These are phyloP conservation scores for Spathaspora boniae DNA, from an alignment of 805 yeast genomes.

Conservation along the genomic window DNA sequence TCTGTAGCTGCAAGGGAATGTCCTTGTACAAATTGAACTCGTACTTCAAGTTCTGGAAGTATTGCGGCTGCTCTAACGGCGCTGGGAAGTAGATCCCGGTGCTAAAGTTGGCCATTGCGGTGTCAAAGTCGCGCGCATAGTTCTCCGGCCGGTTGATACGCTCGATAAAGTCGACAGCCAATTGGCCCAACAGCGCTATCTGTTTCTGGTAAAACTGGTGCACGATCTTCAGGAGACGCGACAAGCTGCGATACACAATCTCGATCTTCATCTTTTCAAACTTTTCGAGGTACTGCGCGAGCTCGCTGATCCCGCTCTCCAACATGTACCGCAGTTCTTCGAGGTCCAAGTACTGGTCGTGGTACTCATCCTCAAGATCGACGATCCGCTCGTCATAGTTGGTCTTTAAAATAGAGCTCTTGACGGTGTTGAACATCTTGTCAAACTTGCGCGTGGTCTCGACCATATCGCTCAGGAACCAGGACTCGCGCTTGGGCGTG, in stretches of 20 bases:
- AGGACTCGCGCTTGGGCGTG: constrained; percentile 8
- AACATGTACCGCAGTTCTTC: constrained; percentile 28
- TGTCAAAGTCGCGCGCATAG: constrained; percentile 22
- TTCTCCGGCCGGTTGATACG: constrained; percentile 18
- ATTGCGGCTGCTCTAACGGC: no score
- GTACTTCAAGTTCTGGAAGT: constrained; percentile 35
- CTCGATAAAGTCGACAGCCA: constrained; percentile 20
- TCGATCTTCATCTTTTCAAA: constrained; percentile 36
- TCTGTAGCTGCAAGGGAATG: constrained; percentile 33
- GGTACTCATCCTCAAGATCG: constrained; percentile 29
- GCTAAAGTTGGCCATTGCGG: constrained; percentile 21
- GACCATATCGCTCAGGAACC: constrained; percentile 21
- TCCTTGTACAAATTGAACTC: constrained; percentile 40
- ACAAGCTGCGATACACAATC: constrained; percentile 28
- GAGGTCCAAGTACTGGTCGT: constrained; percentile 30
- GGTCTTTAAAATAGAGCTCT: constrained; percentile 26
- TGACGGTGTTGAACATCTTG: constrained; percentile 32
- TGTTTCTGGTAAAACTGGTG: constrained; percentile 24
- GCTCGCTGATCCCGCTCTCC: constrained; percentile 24
- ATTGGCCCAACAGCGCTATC: constrained; percentile 20
- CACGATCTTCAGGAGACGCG: constrained; percentile 31
- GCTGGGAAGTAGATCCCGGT: constrained; percentile 42
- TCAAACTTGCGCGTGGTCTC: constrained; percentile 24
- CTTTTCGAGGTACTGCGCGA: constrained; percentile 23
- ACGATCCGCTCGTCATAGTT: constrained; percentile 25